Evolutionary conservation across 225 moss, liverwort and hornwort genomes (phyloP).

Genomic region (Physcomitrium patens): DNA sequence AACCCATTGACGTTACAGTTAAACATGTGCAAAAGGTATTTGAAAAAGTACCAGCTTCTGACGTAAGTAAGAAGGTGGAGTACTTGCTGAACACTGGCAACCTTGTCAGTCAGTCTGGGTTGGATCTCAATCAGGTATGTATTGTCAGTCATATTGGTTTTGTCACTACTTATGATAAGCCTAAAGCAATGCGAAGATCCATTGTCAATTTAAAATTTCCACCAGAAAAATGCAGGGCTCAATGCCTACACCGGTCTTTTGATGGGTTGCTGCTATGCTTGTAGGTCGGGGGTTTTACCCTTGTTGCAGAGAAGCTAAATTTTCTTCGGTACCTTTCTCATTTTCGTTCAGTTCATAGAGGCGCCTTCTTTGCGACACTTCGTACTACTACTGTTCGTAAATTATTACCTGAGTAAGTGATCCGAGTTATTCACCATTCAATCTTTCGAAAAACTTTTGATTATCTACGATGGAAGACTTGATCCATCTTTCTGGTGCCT

Average conservation of each 20-base stretch:
- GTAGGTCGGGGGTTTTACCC: constrained; percentile 82
- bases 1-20: constrained; percentile 58
- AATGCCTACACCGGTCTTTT: constrained; percentile 17
- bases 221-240: not conserved
- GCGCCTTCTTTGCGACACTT: constrained; percentile 88
- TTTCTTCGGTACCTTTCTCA: constrained; percentile 96
- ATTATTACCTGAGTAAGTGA: constrained; percentile 86
- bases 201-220: not conserved
- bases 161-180: constrained; percentile 10
- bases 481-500: constrained; percentile 14
- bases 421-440: constrained; percentile 2
- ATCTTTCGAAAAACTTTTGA: constrained; percentile 3
- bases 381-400: constrained; percentile 96
- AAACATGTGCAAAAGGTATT: constrained; percentile 81
- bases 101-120: constrained; percentile 78
- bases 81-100: constrained; percentile 94
- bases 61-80: constrained; percentile 83
- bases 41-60: constrained; percentile 67
- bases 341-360: constrained; percentile 96
- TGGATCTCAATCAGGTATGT: constrained; percentile 92
- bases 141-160: constrained; percentile 13
- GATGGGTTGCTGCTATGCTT: constrained; percentile 19
- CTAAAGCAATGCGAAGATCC: not conserved
- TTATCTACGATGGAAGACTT: constrained; percentile 20
- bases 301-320: constrained; percentile 95